These are phyloP conservation scores for Daphne laureola DNA, from an alignment of 441 rosid species.

Conservation along the genomic window DNA sequence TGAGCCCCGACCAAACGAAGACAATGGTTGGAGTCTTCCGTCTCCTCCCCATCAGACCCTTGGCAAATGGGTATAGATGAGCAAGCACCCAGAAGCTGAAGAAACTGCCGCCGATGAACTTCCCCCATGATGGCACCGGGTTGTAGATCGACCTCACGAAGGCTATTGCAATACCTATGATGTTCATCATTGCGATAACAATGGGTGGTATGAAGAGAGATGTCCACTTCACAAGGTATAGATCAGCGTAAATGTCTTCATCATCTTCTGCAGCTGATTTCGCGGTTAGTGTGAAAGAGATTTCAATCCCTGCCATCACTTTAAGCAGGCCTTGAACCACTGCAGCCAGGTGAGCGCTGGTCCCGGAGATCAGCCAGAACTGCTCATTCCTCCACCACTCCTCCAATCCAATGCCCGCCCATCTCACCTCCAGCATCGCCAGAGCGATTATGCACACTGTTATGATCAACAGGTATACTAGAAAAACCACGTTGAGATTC, in stretches of 20 bases:
- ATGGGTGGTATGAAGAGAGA: slow-evolving; percentile 23
- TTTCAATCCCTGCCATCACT: slow-evolving; percentile 25
- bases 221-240: slow-evolving; percentile 25
- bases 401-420: slow-evolving; percentile 26
- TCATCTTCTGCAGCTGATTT: slow-evolving; percentile 24
- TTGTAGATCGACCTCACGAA: slow-evolving; percentile 18
- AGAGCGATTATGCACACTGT: slow-evolving; percentile 16
- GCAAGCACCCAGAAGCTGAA: slow-evolving; percentile 27
- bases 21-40: slow-evolving; percentile 27
- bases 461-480: slow-evolving; percentile 18
- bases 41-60: slow-evolving; percentile 29
- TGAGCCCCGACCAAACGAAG: slow-evolving; percentile 28
- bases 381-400: slow-evolving; percentile 37
- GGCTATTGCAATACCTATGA: slow-evolving; percentile 22
- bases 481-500: slow-evolving; percentile 15
- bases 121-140: slow-evolving; percentile 25
- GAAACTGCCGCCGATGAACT: slow-evolving; percentile 23
- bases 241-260: slow-evolving; percentile 18
- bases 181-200: slow-evolving; percentile 21
- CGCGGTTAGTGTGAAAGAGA: slow-evolving; percentile 27
- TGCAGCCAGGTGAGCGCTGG: slow-evolving; percentile 29
- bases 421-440: slow-evolving; percentile 27
- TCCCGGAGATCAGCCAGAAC: slow-evolving; percentile 29
- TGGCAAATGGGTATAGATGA: slow-evolving; percentile 30
- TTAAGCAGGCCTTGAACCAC: slow-evolving; percentile 23